Evolutionary conservation across 257 asterid genomes (phyloP).

Genomic region (Solanum megistacrolobum): DNA sequence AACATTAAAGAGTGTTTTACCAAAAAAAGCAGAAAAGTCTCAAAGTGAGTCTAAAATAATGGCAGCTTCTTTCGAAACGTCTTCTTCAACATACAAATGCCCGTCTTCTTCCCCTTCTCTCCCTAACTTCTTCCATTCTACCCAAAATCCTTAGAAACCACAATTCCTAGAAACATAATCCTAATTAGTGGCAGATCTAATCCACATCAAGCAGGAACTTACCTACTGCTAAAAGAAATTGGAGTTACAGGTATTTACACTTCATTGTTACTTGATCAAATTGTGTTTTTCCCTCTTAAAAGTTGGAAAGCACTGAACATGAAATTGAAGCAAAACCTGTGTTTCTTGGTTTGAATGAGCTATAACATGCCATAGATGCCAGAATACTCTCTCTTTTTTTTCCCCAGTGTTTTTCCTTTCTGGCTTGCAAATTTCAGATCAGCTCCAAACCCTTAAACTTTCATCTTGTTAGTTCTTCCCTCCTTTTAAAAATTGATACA

Average conservation of each 20-base stretch:
- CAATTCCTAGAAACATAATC: neutral
- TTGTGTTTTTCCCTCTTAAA: neutral
- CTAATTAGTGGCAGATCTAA: neutral
- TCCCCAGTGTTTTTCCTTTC: neutral
- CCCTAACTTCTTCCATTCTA: neutral
- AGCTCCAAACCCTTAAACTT: neutral
- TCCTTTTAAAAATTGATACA: neutral
- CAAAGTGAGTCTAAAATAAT: neutral
- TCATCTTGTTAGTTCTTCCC: neutral
- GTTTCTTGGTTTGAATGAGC: neutral
- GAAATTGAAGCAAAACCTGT: neutral
- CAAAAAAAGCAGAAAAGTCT: neutral
- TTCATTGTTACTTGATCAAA: neutral
- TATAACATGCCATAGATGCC: neutral
- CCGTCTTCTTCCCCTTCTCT: neutral
- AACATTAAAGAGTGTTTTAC: neutral
- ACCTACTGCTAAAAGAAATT: slow-evolving; percentile 3
- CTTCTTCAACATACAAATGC: neutral
- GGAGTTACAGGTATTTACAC: slow-evolving; percentile 3
- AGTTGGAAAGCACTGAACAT: neutral
- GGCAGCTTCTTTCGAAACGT: neutral
- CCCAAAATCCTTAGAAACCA: neutral
- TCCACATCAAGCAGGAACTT: neutral
- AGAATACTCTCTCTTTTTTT: neutral
- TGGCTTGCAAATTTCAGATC: neutral